A percentile compares a stretch with the other conserved stretches of the same genome.
Conservation (phyloP, 225 moss, liverwort and hornwort genomes). For the Straminergon stramineum region DNA sequence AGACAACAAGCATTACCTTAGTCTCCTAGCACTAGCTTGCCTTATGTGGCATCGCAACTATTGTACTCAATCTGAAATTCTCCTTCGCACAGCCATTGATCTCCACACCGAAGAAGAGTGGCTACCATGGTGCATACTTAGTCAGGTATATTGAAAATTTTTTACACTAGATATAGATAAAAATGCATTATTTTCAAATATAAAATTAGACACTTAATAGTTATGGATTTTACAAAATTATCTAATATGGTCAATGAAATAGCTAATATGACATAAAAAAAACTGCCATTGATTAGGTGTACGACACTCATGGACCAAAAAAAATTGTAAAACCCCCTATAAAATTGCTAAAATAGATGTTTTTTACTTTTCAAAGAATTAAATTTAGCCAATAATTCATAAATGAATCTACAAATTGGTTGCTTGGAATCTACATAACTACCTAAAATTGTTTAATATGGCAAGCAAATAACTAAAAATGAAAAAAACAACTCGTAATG, state of each 20-base stretch:
- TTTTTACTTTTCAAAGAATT: background rate
- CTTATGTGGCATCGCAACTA: slow-evolving; percentile 86
- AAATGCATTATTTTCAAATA: background rate
- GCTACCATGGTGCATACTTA: slow-evolving; percentile 72
- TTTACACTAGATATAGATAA: too few relatives aligned
- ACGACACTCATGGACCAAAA: background rate
- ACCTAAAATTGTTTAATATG: too few relatives aligned
- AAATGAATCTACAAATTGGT: background rate
- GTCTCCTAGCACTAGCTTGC: slow-evolving; percentile 63
- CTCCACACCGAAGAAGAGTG: slow-evolving; percentile 59
- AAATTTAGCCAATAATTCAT: background rate
- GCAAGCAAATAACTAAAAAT: background rate
- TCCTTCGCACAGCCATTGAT: slow-evolving; percentile 49
- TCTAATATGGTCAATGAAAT: accelerated
- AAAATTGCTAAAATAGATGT: too few relatives aligned
- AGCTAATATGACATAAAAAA: too few relatives aligned
- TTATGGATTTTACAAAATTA: too few relatives aligned
- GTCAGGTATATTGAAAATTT: slow-evolving; percentile 10
- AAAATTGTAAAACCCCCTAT: too few relatives aligned
- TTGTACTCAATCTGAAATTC: slow-evolving; percentile 56
- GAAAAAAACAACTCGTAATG: background rate
- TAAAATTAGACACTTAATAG: background rate
- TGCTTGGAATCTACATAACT: background rate
- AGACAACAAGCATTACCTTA: slow-evolving; percentile 51
- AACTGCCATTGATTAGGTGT: accelerated